Evolutionary conservation across 345 rosid genomes (phyloP), one percentile per base, ranked within the genome.

Genomic region (Sisymbrium altissimum): DNA sequence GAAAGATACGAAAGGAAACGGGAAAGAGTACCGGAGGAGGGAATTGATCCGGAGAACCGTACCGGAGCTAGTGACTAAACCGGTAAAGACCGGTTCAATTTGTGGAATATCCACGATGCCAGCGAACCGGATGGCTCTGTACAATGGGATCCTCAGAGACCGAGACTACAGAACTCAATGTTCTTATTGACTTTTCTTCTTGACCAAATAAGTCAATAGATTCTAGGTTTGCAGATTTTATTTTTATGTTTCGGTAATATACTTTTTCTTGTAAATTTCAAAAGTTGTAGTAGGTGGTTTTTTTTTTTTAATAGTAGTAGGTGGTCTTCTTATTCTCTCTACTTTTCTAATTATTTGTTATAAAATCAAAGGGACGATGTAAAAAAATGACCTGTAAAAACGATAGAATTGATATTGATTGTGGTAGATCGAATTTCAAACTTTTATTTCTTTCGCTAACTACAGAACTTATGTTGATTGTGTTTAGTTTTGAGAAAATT

Each of bases 71-170:
- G 54, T 64, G 66, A 30, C 4, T 48, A 50, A 77, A 70, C 76
- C 76, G 62, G 76, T 9, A 0, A 64, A 70, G 32, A 21, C 39
- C 30, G 63, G 44, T 64, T 70, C 72, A 9, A 12, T 1, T n/a
- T 85, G 91, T 83, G 81, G 87, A 70, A 19, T n/a, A 30, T 75
- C 69, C 3, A 74, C 74, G 50, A 86, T 79, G 46, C 85, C 92
- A 7, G 83, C 86, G 1, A 89, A 89, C 56, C 80, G 92, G 70
- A 36, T 84, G 50, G 96, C 89, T 83, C 17, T 89, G 74, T 89
- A 89, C 80, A 77, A 66, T 73, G 92, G 92, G 79, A 82, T 89
- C 56, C 83, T 87, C 6, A 83, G 90, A 63, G 90, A 87, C 70
- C 77, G 96, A 38, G 74, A 78, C 2, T 84, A 87, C 49, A 68